Evolutionary conservation across 2,329 filamentous ascomycete genomes (phyloP).

Genomic region (Penicillium sp.): DNA sequence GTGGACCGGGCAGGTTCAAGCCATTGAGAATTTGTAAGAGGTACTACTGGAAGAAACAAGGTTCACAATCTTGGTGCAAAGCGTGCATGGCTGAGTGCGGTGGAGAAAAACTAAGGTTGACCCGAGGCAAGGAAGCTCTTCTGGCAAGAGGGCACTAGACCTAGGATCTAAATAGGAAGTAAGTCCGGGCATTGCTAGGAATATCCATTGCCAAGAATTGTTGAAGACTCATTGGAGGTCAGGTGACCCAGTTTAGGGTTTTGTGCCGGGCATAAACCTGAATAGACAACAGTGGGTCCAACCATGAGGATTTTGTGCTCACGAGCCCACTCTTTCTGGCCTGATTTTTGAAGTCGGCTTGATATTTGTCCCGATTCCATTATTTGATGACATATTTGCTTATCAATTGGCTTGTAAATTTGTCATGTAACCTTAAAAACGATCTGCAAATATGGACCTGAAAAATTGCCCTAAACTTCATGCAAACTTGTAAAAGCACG

Average conservation of each 20-base stretch:
- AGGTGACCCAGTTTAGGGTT: no score
- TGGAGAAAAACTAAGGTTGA: no score
- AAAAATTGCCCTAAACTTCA: not conserved
- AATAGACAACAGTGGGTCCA: not conserved
- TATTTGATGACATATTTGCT: not conserved
- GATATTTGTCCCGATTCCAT: not conserved
- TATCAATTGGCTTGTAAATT: not conserved
- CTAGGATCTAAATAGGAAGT: no score
- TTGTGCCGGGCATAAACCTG: not conserved
- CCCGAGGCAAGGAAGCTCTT: no score
- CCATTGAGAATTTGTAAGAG: not conserved
- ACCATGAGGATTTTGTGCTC: not conserved
- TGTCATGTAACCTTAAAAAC: not conserved
- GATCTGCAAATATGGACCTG: not conserved
- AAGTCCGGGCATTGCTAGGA: no score
- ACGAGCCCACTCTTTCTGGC: not conserved
- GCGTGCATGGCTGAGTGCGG: no score
- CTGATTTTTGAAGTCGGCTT: not conserved
- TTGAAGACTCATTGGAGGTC: no score
- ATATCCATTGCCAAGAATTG: no score
- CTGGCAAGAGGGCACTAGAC: no score
- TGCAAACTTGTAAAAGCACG: not conserved
- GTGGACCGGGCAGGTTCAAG: not conserved
- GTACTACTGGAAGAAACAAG: not conserved
- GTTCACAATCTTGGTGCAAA: no score